phyloP scores from a whole-genome alignment of 192 early-diverging fungal genomes.

The Umbelopsis isabellina region DNA sequence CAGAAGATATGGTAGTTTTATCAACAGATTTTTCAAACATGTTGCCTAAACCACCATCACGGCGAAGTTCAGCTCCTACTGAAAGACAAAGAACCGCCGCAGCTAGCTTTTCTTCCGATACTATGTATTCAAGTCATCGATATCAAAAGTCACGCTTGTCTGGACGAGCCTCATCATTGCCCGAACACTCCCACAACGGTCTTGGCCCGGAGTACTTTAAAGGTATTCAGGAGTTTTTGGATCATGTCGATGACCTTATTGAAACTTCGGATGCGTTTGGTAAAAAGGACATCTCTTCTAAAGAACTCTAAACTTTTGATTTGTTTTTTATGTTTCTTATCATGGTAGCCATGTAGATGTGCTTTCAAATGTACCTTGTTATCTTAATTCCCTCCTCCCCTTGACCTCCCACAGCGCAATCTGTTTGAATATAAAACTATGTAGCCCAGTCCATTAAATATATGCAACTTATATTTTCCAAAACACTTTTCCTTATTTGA shows the following conservation, averaged over 20 bases:
- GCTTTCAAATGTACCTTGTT: too few species aligned
- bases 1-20: slow-evolving; percentile 1
- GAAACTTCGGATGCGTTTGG: slow-evolving; percentile 29
- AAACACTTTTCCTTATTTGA: neutral
- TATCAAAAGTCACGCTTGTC: slow-evolving; percentile 18
- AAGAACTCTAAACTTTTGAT: neutral
- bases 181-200: slow-evolving; percentile 5
- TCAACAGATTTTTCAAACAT: slow-evolving; percentile 13
- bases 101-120: neutral
- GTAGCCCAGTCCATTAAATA: neutral
- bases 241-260: slow-evolving; percentile 40
- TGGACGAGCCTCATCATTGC: too few species aligned
- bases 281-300: neutral
- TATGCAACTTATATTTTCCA: neutral
- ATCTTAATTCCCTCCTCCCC: too few species aligned
- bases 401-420: too few species aligned
- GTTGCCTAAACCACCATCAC: neutral
- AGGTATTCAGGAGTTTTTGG: slow-evolving; percentile 40
- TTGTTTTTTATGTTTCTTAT: neutral
- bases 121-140: slow-evolving; percentile 10
- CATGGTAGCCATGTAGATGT: neutral
- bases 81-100: neutral
- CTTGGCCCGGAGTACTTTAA: slow-evolving; percentile 42
- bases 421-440: too few species aligned
- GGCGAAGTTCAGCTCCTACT: slow-evolving; percentile 1